Evolutionary conservation across 179 eudicot genomes (phyloP), one percentile per base, ranked within the genome.

Genomic region (Beta lomatogona): DNA sequence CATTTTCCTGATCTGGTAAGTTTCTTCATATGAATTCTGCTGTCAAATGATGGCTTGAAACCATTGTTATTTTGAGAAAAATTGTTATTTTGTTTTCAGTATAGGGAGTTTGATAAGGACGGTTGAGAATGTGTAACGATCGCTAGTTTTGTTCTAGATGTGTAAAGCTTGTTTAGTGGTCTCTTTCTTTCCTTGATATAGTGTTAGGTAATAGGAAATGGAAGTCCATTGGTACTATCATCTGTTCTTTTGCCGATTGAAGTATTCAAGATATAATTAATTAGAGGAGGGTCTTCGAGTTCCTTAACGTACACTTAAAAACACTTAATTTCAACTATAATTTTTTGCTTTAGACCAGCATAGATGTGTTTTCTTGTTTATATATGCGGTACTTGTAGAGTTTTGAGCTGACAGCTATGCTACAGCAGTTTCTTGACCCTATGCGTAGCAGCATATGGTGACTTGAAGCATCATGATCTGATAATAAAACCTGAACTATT

Each of bases 1-100:
- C 98, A 95, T 89, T 83, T 90, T 72, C 99, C 99, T 61, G 95
- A 95, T 76, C 88, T 95, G 81, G 99, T 94, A 89, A 87, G 93
- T 86, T 52, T 41, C 48, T 73, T 77, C 36, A 9, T 54, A 73
- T 86, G 50, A 61, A 31, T 66, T 1, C 64, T 46, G n/a, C 50
- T 19, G 12, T 63, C 54, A 72, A 41, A 28, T 66, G 36, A 16
- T 65, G 66, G 15, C 16, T 60, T 83, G 52, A 14, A 52, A 41
- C 13, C 41, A 71, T 55, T 45, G 19, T 31, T 68, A 4, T 19
- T 36, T 76, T n/a, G 45, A 19, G 74, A 28, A 22, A 73, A 28
- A 74, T 36, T 41, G 28, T 25, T 25, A 25, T 15, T 41, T 55
- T n/a, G 57, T 4, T 57, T 55, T 70, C 3, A 16, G 13, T 72